Percentiles rank a stretch among this genome's conserved stretches.
Evolutionary conservation across 768 basidiomycete species (phyloP).

Genomic region (Mycena olivaceomarginata): DNA sequence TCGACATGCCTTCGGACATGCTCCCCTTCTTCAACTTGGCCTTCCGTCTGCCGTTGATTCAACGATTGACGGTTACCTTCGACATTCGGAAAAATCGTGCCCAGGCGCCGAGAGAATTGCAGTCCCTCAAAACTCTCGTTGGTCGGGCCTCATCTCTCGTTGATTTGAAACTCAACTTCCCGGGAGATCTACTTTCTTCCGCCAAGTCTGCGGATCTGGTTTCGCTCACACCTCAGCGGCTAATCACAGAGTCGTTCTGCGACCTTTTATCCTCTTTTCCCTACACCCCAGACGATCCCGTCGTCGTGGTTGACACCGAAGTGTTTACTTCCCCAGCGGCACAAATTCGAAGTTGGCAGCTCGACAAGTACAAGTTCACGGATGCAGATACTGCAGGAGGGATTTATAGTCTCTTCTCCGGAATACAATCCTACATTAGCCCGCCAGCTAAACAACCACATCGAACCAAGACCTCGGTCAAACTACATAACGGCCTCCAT

Average conservation of each 20-base stretch:
- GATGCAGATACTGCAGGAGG: conserved; percentile 5
- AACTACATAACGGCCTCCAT: conserved; percentile 35
- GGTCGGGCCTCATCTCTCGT: neutral
- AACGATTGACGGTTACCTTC: conserved; percentile 25
- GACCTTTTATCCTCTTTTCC: conserved; percentile 38
- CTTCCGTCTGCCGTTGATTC: conserved; percentile 15
- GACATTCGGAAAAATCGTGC: conserved; percentile 21
- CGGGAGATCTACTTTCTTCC: conserved; percentile 38
- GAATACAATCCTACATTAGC: neutral
- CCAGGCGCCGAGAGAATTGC: conserved; percentile 29
- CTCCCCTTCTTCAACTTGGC: conserved; percentile 27
- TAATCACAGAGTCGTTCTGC: conserved; percentile 38
- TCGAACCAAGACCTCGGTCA: conserved; percentile 27
- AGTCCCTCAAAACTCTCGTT: conserved; percentile 17
- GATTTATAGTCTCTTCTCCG: conserved; percentile 9
- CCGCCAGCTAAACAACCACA: conserved; percentile 3
- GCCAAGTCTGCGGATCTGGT: conserved; percentile 35
- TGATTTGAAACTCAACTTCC: conserved; percentile 33
- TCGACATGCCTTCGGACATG: conserved; percentile 24
- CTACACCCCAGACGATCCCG: conserved; percentile 18
- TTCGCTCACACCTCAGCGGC: conserved; percentile 28
- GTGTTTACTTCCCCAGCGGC: conserved; percentile 35
- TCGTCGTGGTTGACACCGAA: conserved; percentile 41
- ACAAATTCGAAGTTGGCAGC: conserved; percentile 36
- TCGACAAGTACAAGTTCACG: conserved; percentile 39